Evolutionary conservation across 768 basidiomycete genomes (phyloP).

Genomic region (Rhizopogon vesiculosus): DNA sequence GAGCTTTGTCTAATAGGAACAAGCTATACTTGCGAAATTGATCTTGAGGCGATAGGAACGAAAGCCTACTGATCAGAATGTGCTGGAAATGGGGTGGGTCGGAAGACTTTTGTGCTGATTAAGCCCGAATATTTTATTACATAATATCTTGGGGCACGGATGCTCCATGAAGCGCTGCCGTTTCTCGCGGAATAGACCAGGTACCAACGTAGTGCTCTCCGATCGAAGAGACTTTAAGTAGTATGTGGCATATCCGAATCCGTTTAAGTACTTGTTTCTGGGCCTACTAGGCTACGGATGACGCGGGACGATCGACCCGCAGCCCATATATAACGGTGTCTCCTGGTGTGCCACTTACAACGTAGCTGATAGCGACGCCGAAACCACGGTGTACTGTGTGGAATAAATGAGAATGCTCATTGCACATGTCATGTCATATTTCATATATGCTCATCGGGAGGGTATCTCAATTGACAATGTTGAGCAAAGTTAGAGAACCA

Average conservation of each 20-base stretch:
- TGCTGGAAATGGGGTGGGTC: not conserved
- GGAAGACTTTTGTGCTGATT: not conserved
- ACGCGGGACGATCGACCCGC: not conserved
- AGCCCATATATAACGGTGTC: not conserved
- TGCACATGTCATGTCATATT: too few species aligned
- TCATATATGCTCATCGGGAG: too few species aligned
- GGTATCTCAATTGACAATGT: too few species aligned
- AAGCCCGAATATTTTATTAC: too few species aligned
- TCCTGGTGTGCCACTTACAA: too few species aligned
- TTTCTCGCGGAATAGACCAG: not conserved
- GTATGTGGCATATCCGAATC: too few species aligned
- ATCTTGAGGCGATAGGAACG: too few species aligned
- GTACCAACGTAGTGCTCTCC: not conserved
- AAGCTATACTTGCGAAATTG: not conserved
- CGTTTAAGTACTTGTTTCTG: too few species aligned
- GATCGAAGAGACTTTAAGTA: too few species aligned
- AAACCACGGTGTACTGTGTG: not conserved
- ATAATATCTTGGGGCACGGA: too few species aligned
- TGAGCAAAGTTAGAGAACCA: too few species aligned
- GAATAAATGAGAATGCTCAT: not conserved
- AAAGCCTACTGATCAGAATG: not conserved
- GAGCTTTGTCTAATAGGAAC: not conserved
- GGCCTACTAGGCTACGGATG: too few species aligned
- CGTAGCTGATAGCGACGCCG: not conserved
- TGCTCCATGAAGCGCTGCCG: not conserved